Evolutionary conservation across 2,329 filamentous ascomycete species (phyloP), one percentile per base, ranked within the genome.

Genomic region (Aspergillus arachidicola): DNA sequence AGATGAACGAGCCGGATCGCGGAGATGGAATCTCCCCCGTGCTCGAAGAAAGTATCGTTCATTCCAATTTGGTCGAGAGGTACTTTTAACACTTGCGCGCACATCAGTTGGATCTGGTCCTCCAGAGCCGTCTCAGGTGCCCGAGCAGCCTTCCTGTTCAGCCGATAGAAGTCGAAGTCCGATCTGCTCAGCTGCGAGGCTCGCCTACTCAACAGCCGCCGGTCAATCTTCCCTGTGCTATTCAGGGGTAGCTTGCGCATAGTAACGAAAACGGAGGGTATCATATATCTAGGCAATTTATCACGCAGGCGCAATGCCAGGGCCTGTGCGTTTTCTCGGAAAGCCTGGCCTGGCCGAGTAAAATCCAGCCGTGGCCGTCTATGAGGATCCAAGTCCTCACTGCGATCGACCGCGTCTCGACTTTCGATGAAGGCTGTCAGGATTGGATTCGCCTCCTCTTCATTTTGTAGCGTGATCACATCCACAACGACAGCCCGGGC

Each of bases 1-100:
- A 48, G 28, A 10, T 65, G 59, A 21, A 64, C 62, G 55, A 48
- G 23, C 21, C 23, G 45, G 16, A 48, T 48, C 11, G 45, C 45
- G 16, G 45, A 21, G n/a, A 48, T n/a, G 2, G 45, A 48, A 48
- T 48, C 45, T 21, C 45, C 45, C n/a, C 45, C 45, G 4, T 12
- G 45, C 10, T 21, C 10, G n/a, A 48, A 48, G 45, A 48, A 48
- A 26, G 10, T n/a, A 14, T 48, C 45, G 23, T 48, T 21, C 45
- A 21, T 21, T 21, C 45, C 45, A 48, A 48, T 10, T 4, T 21
- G n/a, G 11, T 26, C 45, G 3, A 26, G n/a, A 12, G 45, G 45
- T 26, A 48, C 21, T 21, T 48, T n/a, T 4, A 48, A 26, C 16
- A 48, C 45, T 26, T 26, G 19, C 16, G 45, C 14, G 10, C 16